Evolutionary conservation across 2,329 filamentous ascomycete species (phyloP).

Genomic region (Xylariales sp.): DNA sequence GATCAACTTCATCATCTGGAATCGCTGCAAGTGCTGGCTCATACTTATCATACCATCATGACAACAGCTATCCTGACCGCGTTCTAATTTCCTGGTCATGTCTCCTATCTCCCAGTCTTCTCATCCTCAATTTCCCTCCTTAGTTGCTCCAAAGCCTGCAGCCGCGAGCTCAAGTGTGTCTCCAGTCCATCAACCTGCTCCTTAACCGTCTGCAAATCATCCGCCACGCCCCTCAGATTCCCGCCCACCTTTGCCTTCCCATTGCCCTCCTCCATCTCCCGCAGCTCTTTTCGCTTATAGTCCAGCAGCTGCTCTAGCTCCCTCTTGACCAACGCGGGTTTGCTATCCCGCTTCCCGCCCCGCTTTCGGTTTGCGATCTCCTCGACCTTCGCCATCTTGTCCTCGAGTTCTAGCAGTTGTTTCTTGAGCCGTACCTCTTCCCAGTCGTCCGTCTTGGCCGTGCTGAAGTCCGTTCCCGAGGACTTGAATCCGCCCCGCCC

Average conservation of each 20-base stretch:
- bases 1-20: too few relatives aligned
- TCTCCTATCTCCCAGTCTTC: constrained; percentile 58
- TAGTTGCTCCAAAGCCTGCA: constrained; percentile 71
- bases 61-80: neutral
- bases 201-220: constrained; percentile 84
- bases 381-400: constrained; percentile 81
- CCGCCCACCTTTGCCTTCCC: constrained; percentile 66
- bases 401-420: constrained; percentile 82
- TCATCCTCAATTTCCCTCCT: constrained; percentile 82
- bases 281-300: constrained; percentile 80
- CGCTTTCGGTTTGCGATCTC: constrained; percentile 61
- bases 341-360: constrained; percentile 65
- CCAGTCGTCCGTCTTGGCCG: constrained; percentile 88
- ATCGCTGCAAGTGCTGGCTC: too few relatives aligned
- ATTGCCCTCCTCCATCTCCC: constrained; percentile 68
- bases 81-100: too few relatives aligned
- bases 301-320: constrained; percentile 92
- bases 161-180: constrained; percentile 70
- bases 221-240: constrained; percentile 69
- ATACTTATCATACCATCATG: neutral
- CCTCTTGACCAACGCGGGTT: constrained; percentile 87
- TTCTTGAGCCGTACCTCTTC: constrained; percentile 94
- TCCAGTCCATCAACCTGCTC: constrained; percentile 93
- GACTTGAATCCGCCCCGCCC: constrained; percentile 79
- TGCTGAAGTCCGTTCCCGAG: constrained; percentile 84